These are phyloP conservation scores for Patellifolia procumbens DNA, from an alignment of 179 eudicot species.

Conservation along the genomic window DNA sequence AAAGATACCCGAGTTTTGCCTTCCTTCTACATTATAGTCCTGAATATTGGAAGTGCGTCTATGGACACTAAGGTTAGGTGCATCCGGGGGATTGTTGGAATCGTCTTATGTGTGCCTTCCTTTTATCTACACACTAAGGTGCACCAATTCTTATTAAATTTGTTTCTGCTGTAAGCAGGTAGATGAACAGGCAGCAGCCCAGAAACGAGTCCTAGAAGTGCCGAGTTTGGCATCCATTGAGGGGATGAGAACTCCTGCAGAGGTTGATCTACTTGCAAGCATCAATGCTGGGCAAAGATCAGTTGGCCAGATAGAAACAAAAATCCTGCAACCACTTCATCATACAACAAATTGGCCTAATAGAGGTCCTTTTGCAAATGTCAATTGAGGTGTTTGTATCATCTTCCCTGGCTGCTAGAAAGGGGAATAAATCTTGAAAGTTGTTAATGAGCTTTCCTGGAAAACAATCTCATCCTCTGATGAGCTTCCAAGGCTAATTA, in stretches of 20 bases:
- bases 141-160: no score
- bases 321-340: constrained; percentile 15
- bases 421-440: no score
- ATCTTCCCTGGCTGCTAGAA: neutral
- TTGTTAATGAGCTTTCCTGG: no score
- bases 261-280: constrained; percentile 3
- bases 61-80: no score
- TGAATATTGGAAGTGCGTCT: no score
- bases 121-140: no score
- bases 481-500: no score
- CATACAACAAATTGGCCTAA: constrained; percentile 1
- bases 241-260: constrained; percentile 49
- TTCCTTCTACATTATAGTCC: no score
- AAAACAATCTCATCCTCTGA: no score
- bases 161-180: constrained; percentile 41
- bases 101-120: no score
- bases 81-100: no score
- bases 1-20: no score
- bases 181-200: constrained; percentile 45
- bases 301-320: constrained; percentile 4
- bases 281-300: neutral
- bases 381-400: constrained; percentile 29
- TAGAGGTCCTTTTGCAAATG: constrained; percentile 55
- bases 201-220: constrained; percentile 40
- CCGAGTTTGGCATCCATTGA: constrained; percentile 73